These are phyloP conservation scores for Skeletonema grethae DNA, from an alignment of 108 stramenopile species.

Conservation along the genomic window DNA sequence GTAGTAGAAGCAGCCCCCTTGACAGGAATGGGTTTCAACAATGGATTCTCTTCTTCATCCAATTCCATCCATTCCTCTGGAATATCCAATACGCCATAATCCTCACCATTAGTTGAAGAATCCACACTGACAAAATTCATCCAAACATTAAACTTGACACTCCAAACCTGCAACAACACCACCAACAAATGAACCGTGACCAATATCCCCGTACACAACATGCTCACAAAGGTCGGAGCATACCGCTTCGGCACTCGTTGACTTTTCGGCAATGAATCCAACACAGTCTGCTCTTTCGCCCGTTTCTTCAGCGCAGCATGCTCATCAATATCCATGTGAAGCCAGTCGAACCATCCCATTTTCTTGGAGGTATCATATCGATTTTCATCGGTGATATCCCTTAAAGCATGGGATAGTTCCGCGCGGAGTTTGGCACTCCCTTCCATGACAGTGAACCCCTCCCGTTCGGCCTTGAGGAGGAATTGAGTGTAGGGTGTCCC, in stretches of 20 bases:
- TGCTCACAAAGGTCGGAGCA: conserved; percentile 79
- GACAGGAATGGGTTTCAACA: conserved; percentile 9
- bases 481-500: conserved; percentile 75
- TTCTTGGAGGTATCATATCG: conserved; percentile 55
- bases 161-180: conserved; percentile 93
- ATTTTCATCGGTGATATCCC: conserved; percentile 80
- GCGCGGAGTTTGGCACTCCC: conserved; percentile 80
- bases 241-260: conserved; percentile 81
- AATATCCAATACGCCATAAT: conserved; percentile 31
- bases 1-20: background rate
- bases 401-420: conserved; percentile 76
- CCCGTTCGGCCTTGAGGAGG: conserved; percentile 87
- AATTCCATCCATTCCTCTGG: conserved; percentile 73
- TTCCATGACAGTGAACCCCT: conserved; percentile 90
- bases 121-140: conserved; percentile 81
- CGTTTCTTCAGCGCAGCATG: conserved; percentile 80
- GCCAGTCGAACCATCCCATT: conserved; percentile 82
- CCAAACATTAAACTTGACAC: conserved; percentile 88
- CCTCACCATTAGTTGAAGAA: background rate
- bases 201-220: conserved; percentile 73
- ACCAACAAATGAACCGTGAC: conserved; percentile 85
- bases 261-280: conserved; percentile 78
- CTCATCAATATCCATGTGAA: conserved; percentile 91
- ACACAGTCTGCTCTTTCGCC: conserved; percentile 67
- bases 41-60: conserved; percentile 37